Base-by-base conservation (phyloP, 164 flowering plant species). In the Taxillus chinensis region DNA sequence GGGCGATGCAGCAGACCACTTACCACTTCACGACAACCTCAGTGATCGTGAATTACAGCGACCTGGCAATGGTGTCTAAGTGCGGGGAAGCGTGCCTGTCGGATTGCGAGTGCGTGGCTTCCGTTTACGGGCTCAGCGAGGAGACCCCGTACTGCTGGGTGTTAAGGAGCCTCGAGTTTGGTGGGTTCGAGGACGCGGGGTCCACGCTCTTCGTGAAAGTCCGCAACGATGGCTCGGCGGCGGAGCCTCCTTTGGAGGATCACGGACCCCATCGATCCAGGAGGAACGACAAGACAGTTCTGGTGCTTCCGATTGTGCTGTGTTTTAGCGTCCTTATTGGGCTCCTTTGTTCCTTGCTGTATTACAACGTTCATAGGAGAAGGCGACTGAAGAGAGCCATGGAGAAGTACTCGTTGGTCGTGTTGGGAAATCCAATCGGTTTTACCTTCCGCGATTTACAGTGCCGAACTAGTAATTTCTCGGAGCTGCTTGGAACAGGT, bases 121-220 rank as follows among this genome's bases (percentile, higher is more conserved):
- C 97, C 2, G 84, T 93, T 41, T 93, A 88, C 60, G 96, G 97
- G 51, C 79, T 90, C 5, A 71, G 77, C 60, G 90, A 86, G 62
- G 97, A 88, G 72, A 84, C 74, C 49, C 69, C 95, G 7, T 90
- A 88, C 49, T 90, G 97, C 71, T 93, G 97, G 98, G 67, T 87
- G 10, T 67, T 90, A 71, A 85, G 71, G 70, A 82, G 79, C 59
- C 64, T 93, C 77, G 84, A 85, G 49, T 93, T 82, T 62, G 98
- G 98, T 1, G 96, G 95, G 4, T 86, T 77, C 49, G 88, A 80
- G 66, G 96, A 93, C 52, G 68, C 92, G 3, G 78, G 88, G 4
- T 82, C 97, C 8, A 90, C 90, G 38, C 61, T 93, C 39, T 90
- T 86, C 50, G 79, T 90, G 10, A 93, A 90, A 69, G 78, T 79